Base-by-base conservation (phyloP, 495 filamentous ascomycete genomes). In the Platismatia glauca region DNA sequence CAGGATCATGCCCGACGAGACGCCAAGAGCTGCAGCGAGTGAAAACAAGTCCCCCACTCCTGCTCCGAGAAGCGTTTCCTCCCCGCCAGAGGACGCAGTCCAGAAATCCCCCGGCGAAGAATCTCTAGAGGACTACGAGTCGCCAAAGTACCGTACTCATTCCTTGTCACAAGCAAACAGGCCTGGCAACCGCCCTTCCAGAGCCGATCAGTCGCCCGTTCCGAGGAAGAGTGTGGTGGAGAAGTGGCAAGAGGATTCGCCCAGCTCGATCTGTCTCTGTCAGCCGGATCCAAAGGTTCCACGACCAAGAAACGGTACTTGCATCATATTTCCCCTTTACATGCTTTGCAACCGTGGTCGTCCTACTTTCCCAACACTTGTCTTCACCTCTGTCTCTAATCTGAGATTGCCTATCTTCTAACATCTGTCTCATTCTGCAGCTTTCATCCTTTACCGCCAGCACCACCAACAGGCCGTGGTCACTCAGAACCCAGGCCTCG, bases 381-480 rank as follows among this genome's bases (percentile, higher is more conserved):
- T 34, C 22, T 12, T 31, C 34, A 20, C 33, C n/a, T 5, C 24
- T 18, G 15, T 67, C 64, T 65, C 41, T 64, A 63, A 52, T 63
- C 38, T 57, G 44, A 38, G 35, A 11, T 60, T 48, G 18, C 29
- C 41, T 55, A 38, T 44, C 33, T 9, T 55, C 69, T 75, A 22
- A 57, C 59, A 53, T n/a, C n/a, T n/a, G n/a, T 20, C 16, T 35
- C 64, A 61, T 59, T 66, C 73, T 70, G 66, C 72, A 98, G 94
- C 95, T 41, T 98, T 98, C 75, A 98, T 98, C 67, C 82, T 98
- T 67, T 98, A 96, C 76, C 89, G 94, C 35, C 94, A 97, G 72
- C 89, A 95, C 73, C 86, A 94, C 70, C 94, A 97, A 76, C 84
- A 86, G 8, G 76, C 81, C 12, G 88, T 97, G 13, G 88, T 93